These are phyloP conservation scores for Camelina neglecta DNA, from an alignment of 345 rosid species.

Conservation along the genomic window DNA sequence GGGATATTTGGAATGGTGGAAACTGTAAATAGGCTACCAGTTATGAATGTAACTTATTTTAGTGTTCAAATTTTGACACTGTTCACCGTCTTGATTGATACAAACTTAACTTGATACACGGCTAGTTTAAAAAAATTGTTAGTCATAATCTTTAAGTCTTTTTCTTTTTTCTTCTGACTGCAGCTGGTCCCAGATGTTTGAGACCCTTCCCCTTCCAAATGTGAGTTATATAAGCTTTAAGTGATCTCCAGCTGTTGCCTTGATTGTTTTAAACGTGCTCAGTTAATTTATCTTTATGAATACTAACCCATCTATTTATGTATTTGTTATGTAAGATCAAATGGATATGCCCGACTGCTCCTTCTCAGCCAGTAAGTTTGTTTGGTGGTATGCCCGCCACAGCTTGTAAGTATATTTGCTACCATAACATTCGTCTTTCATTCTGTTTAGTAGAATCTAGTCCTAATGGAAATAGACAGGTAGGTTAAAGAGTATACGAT, in stretches of 20 bases:
- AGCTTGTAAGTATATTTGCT: constrained; percentile 72
- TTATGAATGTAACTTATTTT: constrained; percentile 8
- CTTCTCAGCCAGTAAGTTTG: constrained; percentile 78
- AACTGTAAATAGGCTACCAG: background rate
- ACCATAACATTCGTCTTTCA: background rate
- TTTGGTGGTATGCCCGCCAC: constrained; percentile 99
- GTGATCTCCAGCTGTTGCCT: constrained; percentile 6
- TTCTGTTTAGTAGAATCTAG: background rate
- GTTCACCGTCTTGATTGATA: constrained; percentile 9
- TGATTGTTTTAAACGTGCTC: background rate
- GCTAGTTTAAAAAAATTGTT: constrained; percentile 16
- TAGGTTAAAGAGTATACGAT: background rate
- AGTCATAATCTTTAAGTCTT: background rate
- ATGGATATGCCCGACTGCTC: constrained; percentile 99
- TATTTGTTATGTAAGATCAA: constrained; percentile 69
- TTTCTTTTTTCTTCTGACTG: constrained; percentile 37
- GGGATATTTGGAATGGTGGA: background rate
- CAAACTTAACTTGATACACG: background rate
- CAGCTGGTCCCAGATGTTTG: constrained; percentile 99
- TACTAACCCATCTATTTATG: constrained; percentile 16
- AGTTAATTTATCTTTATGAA: constrained; percentile 12
- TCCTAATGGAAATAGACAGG: background rate
- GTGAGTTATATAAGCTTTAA: constrained; percentile 53
- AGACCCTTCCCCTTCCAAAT: constrained; percentile 90
- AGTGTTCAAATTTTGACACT: constrained; percentile 28